These are phyloP conservation scores for Poronia punctata DNA, from an alignment of 495 filamentous ascomycete genomes.

Conservation along the genomic window DNA sequence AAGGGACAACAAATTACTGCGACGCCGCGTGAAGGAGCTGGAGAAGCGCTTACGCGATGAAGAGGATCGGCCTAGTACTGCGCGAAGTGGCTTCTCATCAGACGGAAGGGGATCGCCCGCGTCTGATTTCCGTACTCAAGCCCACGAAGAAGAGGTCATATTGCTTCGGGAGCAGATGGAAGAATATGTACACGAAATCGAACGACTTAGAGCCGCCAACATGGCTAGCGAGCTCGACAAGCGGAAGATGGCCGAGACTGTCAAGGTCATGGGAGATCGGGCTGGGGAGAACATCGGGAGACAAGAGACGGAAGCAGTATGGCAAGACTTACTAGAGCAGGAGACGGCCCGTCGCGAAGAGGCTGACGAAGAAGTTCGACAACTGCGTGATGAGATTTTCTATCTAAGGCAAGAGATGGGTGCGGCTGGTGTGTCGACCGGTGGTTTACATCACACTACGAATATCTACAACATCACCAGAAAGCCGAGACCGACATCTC, in stretches of 20 bases:
- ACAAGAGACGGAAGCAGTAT: slow-evolving; percentile 85
- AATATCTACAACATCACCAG: slow-evolving; percentile 58
- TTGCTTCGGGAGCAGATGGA: slow-evolving; percentile 79
- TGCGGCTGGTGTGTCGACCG: slow-evolving; percentile 19
- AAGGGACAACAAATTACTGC: slow-evolving; percentile 77
- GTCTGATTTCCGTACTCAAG: slow-evolving; percentile 55
- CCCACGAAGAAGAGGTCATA: slow-evolving; percentile 75
- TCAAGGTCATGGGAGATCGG: slow-evolving; percentile 63
- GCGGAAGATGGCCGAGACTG: slow-evolving; percentile 69
- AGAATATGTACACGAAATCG: slow-evolving; percentile 73
- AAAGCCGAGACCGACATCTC: slow-evolving; percentile 48
- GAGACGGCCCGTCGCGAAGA: slow-evolving; percentile 87
- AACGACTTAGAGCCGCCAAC: slow-evolving; percentile 68
- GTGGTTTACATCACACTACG: slow-evolving; percentile 45
- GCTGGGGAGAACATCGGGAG: slow-evolving; percentile 62
- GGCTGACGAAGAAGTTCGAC: slow-evolving; percentile 78
- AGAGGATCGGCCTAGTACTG: slow-evolving; percentile 53
- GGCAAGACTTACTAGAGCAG: slow-evolving; percentile 91
- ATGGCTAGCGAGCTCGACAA: slow-evolving; percentile 74
- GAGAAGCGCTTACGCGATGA: slow-evolving; percentile 78
- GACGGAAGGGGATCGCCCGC: slow-evolving; percentile 44
- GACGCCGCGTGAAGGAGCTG: slow-evolving; percentile 70
- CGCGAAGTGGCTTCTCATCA: slow-evolving; percentile 35
- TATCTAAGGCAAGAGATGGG: slow-evolving; percentile 60
- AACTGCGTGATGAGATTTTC: slow-evolving; percentile 76